Percentiles rank a stretch among this genome's conserved stretches.
Evolutionary conservation across 116 monocot genomes (phyloP).

Genomic region (Posidonia oceanica): DNA sequence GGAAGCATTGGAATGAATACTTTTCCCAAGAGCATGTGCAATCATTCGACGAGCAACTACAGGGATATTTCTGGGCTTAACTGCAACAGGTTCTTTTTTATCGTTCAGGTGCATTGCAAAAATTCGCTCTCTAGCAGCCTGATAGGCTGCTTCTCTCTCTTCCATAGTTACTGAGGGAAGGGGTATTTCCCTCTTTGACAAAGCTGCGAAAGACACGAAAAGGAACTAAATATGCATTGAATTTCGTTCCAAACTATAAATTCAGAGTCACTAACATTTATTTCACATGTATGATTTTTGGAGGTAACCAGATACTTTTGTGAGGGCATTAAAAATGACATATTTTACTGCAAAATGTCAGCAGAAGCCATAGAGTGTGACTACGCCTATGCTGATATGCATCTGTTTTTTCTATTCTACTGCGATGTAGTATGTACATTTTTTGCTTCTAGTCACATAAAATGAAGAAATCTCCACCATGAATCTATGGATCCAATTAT

Average conservation of each 20-base stretch:
- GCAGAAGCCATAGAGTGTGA: too few relatives aligned
- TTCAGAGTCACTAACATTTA: background rate
- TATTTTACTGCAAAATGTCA: too few relatives aligned
- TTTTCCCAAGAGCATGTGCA: constrained; percentile 82
- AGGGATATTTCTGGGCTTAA: constrained; percentile 53
- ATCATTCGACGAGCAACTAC: constrained; percentile 86
- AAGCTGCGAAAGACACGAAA: constrained; percentile 12
- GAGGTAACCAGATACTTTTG: too few relatives aligned
- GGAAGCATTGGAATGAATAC: constrained; percentile 8
- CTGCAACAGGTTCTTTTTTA: constrained; percentile 20
- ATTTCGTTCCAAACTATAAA: background rate
- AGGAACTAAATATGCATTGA: background rate
- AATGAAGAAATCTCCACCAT: too few relatives aligned
- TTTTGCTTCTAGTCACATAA: too few relatives aligned
- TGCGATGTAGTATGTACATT: too few relatives aligned
- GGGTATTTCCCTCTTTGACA: background rate
- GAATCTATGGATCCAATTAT: too few relatives aligned
- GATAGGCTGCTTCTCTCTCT: constrained; percentile 79
- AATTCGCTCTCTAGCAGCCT: constrained; percentile 79
- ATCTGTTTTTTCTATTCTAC: too few relatives aligned
- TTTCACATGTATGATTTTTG: too few relatives aligned
- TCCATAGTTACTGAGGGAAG: constrained; percentile 26
- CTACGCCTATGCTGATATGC: too few relatives aligned
- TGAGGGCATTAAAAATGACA: too few relatives aligned
- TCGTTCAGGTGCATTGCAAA: constrained; percentile 35